phyloP scores from a whole-genome alignment of 768 basidiomycete genomes.

The Boletus sensibilis region DNA sequence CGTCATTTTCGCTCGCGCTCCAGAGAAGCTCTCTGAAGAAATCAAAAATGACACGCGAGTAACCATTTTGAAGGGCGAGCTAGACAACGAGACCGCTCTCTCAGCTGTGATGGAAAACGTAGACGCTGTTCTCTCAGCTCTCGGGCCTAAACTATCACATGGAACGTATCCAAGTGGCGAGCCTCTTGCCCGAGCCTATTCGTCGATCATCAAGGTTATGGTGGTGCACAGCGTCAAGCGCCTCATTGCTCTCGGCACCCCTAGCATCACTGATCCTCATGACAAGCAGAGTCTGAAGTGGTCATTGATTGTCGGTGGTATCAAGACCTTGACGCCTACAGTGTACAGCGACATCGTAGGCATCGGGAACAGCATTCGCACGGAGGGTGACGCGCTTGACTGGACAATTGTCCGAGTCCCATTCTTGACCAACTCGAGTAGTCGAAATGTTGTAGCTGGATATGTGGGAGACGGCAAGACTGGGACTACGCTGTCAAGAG shows the following conservation, averaged over 20 bases:
- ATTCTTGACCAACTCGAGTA: conserved; percentile 49
- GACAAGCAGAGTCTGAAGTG: conserved; percentile 52
- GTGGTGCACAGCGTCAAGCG: conserved; percentile 49
- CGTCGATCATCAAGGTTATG: conserved; percentile 56
- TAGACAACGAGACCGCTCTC: conserved; percentile 51
- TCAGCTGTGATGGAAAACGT: conserved; percentile 53
- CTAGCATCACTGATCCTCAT: conserved; percentile 58
- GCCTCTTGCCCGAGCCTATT: conserved; percentile 64
- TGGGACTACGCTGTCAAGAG: conserved; percentile 49
- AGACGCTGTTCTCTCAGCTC: conserved; percentile 63
- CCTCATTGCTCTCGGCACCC: conserved; percentile 65
- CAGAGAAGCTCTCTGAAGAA: conserved; percentile 58
- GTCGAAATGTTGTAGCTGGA: conserved; percentile 52
- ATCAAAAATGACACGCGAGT: conserved; percentile 45
- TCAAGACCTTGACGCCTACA: conserved; percentile 42
- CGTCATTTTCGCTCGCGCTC: conserved; percentile 62
- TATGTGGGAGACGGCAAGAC: conserved; percentile 66
- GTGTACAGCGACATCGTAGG: conserved; percentile 72
- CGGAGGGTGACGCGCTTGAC: conserved; percentile 48
- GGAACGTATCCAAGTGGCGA: conserved; percentile 45
- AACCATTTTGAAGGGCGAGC: conserved; percentile 52
- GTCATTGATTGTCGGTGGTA: conserved; percentile 38
- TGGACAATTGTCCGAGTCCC: conserved; percentile 77
- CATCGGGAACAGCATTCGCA: conserved; percentile 55
- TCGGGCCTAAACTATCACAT: conserved; percentile 50